These are phyloP conservation scores for Apiotrichum veenhuisii DNA, from an alignment of 1,284 basidiomycete species.

Conservation along the genomic window DNA sequence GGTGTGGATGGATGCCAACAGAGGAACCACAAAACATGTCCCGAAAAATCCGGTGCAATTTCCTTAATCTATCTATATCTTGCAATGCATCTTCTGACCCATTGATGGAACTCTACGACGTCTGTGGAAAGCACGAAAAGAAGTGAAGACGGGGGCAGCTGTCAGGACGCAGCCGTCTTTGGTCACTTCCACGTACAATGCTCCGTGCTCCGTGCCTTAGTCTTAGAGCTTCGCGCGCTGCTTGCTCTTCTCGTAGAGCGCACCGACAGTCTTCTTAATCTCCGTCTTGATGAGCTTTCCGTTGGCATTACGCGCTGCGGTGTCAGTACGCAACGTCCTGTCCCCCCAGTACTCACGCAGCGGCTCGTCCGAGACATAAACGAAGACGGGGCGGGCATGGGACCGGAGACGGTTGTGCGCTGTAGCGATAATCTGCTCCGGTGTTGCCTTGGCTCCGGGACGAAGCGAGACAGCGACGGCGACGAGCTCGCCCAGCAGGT, in stretches of 20 bases:
- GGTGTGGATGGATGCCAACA: too few species aligned
- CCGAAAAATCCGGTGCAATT: too few species aligned
- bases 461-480: constrained; percentile 36
- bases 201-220: too few species aligned
- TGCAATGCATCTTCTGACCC: too few species aligned
- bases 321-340: not conserved
- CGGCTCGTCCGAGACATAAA: constrained; percentile 2
- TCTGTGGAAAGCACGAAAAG: too few species aligned
- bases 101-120: too few species aligned
- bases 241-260: not conserved
- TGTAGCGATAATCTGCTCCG: constrained; percentile 4
- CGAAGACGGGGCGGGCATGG: constrained; percentile 13
- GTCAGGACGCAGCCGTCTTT: too few species aligned
- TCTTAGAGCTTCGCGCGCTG: constrained; percentile 8
- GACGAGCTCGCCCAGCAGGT: constrained; percentile 37
- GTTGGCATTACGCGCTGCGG: constrained; percentile 5
- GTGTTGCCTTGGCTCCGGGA: constrained; percentile 1
- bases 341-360: constrained; percentile 9
- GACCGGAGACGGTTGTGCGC: constrained; percentile 13
- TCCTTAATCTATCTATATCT: too few species aligned
- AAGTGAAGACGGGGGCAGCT: too few species aligned
- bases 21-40: too few species aligned
- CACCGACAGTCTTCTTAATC: constrained; percentile 8
- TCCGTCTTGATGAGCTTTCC: constrained; percentile 12
- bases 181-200: too few species aligned